These are phyloP conservation scores for Alloteropsis semialata DNA, from an alignment of 176 grass and related monocot species.

Conservation along the genomic window DNA sequence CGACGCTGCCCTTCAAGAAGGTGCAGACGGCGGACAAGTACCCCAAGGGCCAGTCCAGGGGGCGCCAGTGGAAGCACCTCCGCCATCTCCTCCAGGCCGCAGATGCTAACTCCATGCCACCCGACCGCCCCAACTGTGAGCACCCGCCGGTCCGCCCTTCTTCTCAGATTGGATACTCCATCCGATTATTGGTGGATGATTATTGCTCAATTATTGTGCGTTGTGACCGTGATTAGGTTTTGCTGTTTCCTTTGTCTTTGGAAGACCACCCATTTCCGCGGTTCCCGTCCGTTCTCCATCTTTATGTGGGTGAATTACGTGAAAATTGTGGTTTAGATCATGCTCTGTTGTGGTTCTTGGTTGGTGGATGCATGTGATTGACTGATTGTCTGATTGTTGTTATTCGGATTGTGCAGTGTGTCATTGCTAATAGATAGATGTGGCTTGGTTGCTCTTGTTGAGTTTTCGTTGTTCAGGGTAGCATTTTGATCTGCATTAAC, in stretches of 20 bases:
- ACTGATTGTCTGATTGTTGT: not conserved
- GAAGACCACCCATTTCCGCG: not conserved
- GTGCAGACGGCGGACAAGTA: slow-evolving; percentile 94
- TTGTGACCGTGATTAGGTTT: not conserved
- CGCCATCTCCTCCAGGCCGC: slow-evolving; percentile 77
- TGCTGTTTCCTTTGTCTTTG: not conserved
- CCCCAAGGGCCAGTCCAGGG: slow-evolving; percentile 85
- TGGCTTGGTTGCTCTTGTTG: not conserved
- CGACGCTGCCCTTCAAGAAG: slow-evolving; percentile 72
- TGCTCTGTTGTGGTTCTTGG: not conserved
- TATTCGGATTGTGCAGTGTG: not conserved
- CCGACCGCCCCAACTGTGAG: slow-evolving; percentile 77
- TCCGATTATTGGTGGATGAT: not conserved
- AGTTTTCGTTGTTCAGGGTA: not conserved
- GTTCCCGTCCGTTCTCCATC: not conserved
- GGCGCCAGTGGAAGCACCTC: slow-evolving; percentile 97
- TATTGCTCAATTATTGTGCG: not conserved
- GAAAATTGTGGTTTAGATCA: not conserved
- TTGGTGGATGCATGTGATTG: not conserved
- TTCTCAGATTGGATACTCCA: not conserved
- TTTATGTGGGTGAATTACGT: too few species aligned
- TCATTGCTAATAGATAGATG: not conserved
- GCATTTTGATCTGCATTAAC: not conserved
- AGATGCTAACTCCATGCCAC: slow-evolving; percentile 53
- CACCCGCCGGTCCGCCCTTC: not conserved